Percentiles rank a stretch among this genome's conserved stretches.
These are phyloP conservation scores for Rhizopus stolonifer DNA, from an alignment of 371 early-diverging fungal species.

Conservation along the genomic window DNA sequence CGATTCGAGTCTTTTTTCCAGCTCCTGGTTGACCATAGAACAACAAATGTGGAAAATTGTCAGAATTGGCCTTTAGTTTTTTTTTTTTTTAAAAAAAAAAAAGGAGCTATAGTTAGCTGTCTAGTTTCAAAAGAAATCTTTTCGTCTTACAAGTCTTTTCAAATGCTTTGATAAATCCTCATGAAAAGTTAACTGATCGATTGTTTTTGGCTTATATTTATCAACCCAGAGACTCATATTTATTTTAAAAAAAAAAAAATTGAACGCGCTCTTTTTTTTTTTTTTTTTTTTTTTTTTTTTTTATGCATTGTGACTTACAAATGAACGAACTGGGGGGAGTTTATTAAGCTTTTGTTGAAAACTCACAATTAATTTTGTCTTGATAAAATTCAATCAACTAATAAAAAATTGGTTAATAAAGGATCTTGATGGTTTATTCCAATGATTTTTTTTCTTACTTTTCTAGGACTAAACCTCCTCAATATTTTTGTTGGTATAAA, in stretches of 20 bases:
- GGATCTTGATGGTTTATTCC: too few relatives aligned
- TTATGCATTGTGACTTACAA: background rate
- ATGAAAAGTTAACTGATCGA: constrained; percentile 90
- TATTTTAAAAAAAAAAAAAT: background rate
- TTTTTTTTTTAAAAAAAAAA: background rate
- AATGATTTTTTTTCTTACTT: too few relatives aligned
- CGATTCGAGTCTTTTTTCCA: constrained; percentile 97
- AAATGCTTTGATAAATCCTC: constrained; percentile 71
- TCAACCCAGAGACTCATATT: constrained; percentile 96
- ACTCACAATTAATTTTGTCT: too few relatives aligned
- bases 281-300: background rate
- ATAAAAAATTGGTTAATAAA: too few relatives aligned
- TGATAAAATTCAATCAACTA: too few relatives aligned
- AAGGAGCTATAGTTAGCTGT: background rate
- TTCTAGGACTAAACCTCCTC: too few relatives aligned
- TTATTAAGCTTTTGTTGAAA: too few relatives aligned
- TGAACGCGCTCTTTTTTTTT: background rate
- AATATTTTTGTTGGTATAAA: too few relatives aligned
- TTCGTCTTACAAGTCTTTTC: constrained; percentile 65
- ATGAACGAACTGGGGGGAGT: too few relatives aligned
- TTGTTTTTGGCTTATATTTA: constrained; percentile 88
- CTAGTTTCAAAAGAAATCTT: background rate
- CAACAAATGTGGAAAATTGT: constrained; percentile 94
- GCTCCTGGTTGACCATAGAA: constrained; percentile 97
- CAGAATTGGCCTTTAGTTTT: constrained; percentile 77